Base-by-base conservation (phyloP, 495 filamentous ascomycete species). In the Penicillium simplicissimum region DNA sequence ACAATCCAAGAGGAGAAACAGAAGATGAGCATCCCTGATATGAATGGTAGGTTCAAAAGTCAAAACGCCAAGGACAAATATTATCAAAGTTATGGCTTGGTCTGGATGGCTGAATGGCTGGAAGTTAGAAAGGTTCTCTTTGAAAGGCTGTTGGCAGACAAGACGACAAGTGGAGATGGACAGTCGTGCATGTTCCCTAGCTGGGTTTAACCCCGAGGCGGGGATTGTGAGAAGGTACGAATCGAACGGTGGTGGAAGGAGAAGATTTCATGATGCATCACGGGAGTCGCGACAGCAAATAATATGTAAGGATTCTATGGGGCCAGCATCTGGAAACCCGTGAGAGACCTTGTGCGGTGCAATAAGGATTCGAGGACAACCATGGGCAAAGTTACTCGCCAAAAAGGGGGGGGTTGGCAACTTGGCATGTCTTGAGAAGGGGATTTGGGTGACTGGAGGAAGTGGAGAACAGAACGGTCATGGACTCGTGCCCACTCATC, bases 181-280 rank as follows among this genome's bases (percentile, higher is more conserved):
- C 13, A 63, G 60, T 64, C 67, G 61, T 66, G 65, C 58, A 67
- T 55, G 23, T 65, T 67, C 61, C 65, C 67, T 67, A 53, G 52
- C 60, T 47, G 57, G 66, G 66, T 53, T 61, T 53, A 58, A 61
- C 38, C 31, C 52, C 45, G 23, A 40, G 57, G 56, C 55, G 57
- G 56, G 64, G 36, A 35, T 25, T 25, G 23, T 25, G 23, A 60
- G 47, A 11, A 21, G 34, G 31, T n/a, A 25, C 33, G 17, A 21
- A 51, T 25, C 28, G 38, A n/a, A 51, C 17, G 11, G 19, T 8
- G 17, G 9, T 8, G 13, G 21, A 25, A 19, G 47, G 47, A 33
- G 14, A n/a, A 31, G 11, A 10, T 17, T 17, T 19, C n/a, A 17
- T 31, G 23, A 25, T 25, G 23, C 23, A 25, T 25, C 23, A 42